Evolutionary conservation across 805 yeast genomes (phyloP), one percentile per base, ranked within the genome.

Genomic region (Starmera pachycereana): DNA sequence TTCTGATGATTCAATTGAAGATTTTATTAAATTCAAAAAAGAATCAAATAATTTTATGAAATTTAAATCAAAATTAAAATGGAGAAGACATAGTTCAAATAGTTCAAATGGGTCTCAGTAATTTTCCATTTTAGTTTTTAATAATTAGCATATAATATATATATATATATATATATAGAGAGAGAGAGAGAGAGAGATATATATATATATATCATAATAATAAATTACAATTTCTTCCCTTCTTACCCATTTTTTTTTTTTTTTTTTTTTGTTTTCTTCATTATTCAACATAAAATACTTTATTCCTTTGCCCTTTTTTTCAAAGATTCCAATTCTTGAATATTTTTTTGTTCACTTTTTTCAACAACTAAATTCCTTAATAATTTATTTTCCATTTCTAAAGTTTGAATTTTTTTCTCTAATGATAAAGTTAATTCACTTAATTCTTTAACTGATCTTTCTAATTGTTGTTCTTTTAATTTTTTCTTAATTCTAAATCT

Each of bases 341-440:
- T 60, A 40, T 72, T 75, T 46, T 71, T 69, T 25, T 56, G 48
- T 41, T 74, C 77, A 40, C 82, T 81, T 53, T 86, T 83, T 60
- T 87, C 90, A 35, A 83, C 81, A 19, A 90, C 89, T 49, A 92
- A 66, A 56, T 82, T 83, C 63, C 85, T 76, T 50, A 90, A 69
- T 60, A 94, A 70, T 54, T 78, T 75, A 64, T 90, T 90, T 63
- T 90, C 98, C 95, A 87, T 86, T 62, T 89, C 95, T 48, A 90
- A 65, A 41, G 90, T 85, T 59, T 79, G 79, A 43, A 92, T 76
- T 54, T 78, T 78, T 53, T 74, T 70, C 58, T 88, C 95, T 45
- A 88, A 68, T 18, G 66, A 65, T 37, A 67, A 62, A 12, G 89
- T 78, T 44, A 74, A 62, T 29, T 83, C 89, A 50, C 76, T 78